phyloP scores from a whole-genome alignment of 441 rosid genomes.

The Euphorbia schlechtendalii region DNA sequence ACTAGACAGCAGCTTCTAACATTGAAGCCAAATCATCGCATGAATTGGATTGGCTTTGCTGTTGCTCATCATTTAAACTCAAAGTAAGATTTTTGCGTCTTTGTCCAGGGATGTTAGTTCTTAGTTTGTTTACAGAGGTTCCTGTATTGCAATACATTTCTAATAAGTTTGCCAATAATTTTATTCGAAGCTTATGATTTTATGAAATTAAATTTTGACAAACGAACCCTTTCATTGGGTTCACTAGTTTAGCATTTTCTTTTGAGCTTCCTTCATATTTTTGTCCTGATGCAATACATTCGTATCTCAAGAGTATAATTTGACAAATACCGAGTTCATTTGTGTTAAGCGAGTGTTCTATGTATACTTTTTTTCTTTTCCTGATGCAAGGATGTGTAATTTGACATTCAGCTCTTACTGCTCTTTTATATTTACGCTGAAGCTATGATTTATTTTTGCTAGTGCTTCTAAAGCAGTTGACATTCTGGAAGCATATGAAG shows the following conservation, averaged over 20 bases:
- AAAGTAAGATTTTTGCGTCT: slow-evolving; percentile 46
- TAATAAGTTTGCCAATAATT: too few species aligned
- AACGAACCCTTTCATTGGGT: too few species aligned
- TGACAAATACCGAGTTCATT: too few species aligned
- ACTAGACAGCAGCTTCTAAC: slow-evolving; percentile 95
- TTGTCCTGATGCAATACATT: background rate
- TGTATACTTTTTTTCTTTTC: too few species aligned
- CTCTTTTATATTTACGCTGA: slow-evolving; percentile 11
- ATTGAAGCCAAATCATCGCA: slow-evolving; percentile 95
- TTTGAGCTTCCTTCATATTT: too few species aligned
- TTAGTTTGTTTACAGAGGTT: background rate
- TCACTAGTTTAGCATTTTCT: too few species aligned
- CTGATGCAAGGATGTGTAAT: too few species aligned
- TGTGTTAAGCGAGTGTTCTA: too few species aligned
- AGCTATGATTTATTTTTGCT: slow-evolving; percentile 20
- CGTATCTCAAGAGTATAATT: background rate
- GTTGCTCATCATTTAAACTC: slow-evolving; percentile 93
- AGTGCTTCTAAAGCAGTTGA: slow-evolving; percentile 96
- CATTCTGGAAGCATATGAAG: slow-evolving; percentile 98
- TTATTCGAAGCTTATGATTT: too few species aligned
- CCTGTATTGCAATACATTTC: too few species aligned
- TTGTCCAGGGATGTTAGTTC: slow-evolving; percentile 6
- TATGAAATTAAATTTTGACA: background rate
- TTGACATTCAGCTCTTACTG: background rate
- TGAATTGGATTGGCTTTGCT: slow-evolving; percentile 99